phyloP scores from a whole-genome alignment of 176 grass and related monocot species.

The Raddia guianensis region DNA sequence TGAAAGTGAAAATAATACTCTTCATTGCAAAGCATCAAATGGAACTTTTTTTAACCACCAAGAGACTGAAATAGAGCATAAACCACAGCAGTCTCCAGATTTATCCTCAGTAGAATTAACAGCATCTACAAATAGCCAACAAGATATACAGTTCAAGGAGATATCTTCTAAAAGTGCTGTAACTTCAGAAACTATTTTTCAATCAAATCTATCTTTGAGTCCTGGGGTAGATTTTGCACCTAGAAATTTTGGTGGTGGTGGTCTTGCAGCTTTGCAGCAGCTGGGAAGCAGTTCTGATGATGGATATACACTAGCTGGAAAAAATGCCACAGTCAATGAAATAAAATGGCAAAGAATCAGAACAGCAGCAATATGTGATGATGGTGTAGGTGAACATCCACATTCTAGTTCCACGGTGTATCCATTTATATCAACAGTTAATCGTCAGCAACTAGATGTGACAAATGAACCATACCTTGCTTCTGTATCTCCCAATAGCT shows the following conservation, averaged over 20 bases:
- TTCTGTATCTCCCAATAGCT: slow-evolving; percentile 45
- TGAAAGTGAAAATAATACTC: slow-evolving; percentile 10
- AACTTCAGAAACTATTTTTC: slow-evolving; percentile 34
- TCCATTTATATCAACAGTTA: slow-evolving; percentile 34
- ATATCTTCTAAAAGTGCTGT: slow-evolving; percentile 45
- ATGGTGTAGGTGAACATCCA: slow-evolving; percentile 22
- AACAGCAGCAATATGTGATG: slow-evolving; percentile 29
- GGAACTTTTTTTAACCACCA: slow-evolving; percentile 25
- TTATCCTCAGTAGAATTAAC: slow-evolving; percentile 31
- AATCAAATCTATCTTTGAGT: slow-evolving; percentile 41
- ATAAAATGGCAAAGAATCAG: slow-evolving; percentile 35
- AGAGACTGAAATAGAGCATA: slow-evolving; percentile 46
- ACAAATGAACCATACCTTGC: slow-evolving; percentile 38
- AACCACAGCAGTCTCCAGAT: slow-evolving; percentile 28
- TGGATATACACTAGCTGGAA: slow-evolving; percentile 46
- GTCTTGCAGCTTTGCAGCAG: slow-evolving; percentile 32
- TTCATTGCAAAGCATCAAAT: slow-evolving; percentile 40
- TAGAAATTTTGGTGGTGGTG: slow-evolving; percentile 32
- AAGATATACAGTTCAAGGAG: slow-evolving; percentile 43
- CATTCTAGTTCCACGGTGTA: slow-evolving; percentile 36
- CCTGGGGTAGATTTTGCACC: slow-evolving; percentile 28
- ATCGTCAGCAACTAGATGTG: slow-evolving; percentile 35
- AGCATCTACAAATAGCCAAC: slow-evolving; percentile 15
- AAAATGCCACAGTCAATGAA: slow-evolving; percentile 25
- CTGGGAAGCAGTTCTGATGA: slow-evolving; percentile 27